phyloP scores from a whole-genome alignment of 2,329 filamentous ascomycete species.

The Nemania sp. region DNA sequence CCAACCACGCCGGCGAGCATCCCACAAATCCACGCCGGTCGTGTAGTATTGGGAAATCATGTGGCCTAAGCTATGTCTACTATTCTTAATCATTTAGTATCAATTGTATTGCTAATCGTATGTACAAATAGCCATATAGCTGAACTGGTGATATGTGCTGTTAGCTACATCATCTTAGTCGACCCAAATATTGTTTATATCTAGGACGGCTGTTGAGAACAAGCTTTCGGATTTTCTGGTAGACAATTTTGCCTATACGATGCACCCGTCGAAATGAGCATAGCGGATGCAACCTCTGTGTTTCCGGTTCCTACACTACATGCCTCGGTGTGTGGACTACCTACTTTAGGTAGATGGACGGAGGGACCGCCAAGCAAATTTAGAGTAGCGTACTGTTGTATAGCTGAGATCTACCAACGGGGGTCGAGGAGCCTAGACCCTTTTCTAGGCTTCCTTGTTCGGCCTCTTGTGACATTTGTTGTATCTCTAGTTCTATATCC shows the following conservation, averaged over 20 bases:
- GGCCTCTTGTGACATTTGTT: constrained; percentile 12
- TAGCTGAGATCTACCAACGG: constrained; percentile 23
- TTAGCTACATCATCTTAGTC: constrained; percentile 6
- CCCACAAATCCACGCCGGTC: too few relatives aligned
- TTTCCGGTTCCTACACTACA: constrained; percentile 19
- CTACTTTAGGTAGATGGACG: not conserved
- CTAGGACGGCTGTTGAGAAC: constrained; percentile 16
- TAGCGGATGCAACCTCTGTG: constrained; percentile 19
- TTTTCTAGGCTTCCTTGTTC: constrained; percentile 10
- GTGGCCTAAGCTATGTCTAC: too few relatives aligned
- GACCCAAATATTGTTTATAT: constrained; percentile 6
- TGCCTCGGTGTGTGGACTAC: constrained; percentile 3
- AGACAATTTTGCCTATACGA: constrained; percentile 23
- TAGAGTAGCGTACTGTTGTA: not conserved
- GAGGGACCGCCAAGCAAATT: not conserved
- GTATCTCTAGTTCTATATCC: not conserved
- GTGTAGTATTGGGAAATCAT: not conserved
- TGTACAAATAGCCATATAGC: not conserved
- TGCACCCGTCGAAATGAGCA: constrained; percentile 19
- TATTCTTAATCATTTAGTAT: too few relatives aligned
- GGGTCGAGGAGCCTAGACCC: constrained; percentile 19
- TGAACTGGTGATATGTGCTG: too few relatives aligned
- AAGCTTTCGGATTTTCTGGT: constrained; percentile 25
- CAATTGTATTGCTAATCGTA: too few relatives aligned
- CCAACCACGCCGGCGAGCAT: too few relatives aligned